Base-by-base conservation (phyloP, 1,284 basidiomycete genomes). In the Cutaneotrichosporon arboriforme region DNA sequence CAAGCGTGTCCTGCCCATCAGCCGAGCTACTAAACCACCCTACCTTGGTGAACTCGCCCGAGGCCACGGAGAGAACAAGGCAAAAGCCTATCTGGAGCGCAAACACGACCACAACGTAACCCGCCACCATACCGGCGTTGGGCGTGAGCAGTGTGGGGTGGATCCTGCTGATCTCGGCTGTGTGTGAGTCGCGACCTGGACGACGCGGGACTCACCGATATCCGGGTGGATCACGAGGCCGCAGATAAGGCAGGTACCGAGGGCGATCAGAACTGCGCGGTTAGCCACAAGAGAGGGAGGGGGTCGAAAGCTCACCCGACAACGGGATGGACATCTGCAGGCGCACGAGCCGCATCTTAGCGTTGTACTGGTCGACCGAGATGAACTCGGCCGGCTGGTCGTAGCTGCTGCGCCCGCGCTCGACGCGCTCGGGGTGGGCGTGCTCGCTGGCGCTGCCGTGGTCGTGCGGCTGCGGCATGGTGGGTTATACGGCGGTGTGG, bases 11-110 rank as follows among this genome's bases (percentile, higher is more conserved):
- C 83, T 86, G 56, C 12, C 7, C 34, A 5, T 22, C 47, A 52
- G 51, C 33, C 14, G 5, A 10, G 26, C 7, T 31, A n/a, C 26
- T 7, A 31, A 7, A 31, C 26, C 7, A 10, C 26, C 70, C 41
- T 56, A 84, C 86, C 78, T 91, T 93, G 12, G 90, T 92, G 66
- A 88, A 87, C 0, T 81, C 77, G 54, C 84, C 87, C n/a, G 80
- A 77, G 0, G 83, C 83, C 1, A 86, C 61, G 0, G 88, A 81
- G 7, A 93, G 78, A 14, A 90, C 76, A 3, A 89, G 62, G 55
- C 89, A 92, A 65, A 91, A 89, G 0, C 87, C 89, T 47, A 92
- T 79, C 58, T 73, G 66, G n/a, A 74, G 55, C 2, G 68, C 53
- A 56, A 73, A 78, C 4, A 77, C 57, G n/a, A 76, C 41, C 3